A percentile compares a stretch with the other conserved stretches of the same genome.
Conservation (phyloP, 2,329 filamentous ascomycete genomes). For the Fusarium liriodendri region DNA sequence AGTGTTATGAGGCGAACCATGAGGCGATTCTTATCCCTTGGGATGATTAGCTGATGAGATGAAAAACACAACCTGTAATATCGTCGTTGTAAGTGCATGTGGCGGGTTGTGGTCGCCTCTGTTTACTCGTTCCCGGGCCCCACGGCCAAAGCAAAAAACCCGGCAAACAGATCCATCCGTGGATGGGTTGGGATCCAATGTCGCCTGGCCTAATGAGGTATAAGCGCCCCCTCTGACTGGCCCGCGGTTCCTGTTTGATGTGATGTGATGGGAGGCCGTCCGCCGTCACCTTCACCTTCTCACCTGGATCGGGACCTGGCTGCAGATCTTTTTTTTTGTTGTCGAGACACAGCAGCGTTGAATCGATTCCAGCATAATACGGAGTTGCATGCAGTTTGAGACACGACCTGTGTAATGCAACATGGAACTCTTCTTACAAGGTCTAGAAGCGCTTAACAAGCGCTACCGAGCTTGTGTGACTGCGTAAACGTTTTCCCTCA, state of each 20-base stretch:
- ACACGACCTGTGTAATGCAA: background rate
- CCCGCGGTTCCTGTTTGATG: constrained; percentile 1
- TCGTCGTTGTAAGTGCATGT: constrained; percentile 4
- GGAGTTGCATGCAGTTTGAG: background rate
- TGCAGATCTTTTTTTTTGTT: background rate
- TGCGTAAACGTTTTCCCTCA: background rate
- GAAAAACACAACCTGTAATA: background rate
- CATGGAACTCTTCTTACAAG: background rate
- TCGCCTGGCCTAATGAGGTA: constrained; percentile 19
- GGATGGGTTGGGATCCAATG: background rate
- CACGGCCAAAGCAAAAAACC: background rate
- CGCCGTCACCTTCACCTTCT: background rate
- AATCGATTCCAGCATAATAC: background rate
- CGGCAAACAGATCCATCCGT: constrained; percentile 7
- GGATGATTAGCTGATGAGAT: background rate
- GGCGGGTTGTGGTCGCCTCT: background rate
- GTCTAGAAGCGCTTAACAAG: background rate
- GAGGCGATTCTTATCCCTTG: constrained; percentile 10
- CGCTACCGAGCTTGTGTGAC: background rate
- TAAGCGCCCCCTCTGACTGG: constrained; percentile 12
- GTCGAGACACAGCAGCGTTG: background rate
- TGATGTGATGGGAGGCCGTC: background rate
- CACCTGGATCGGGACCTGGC: background rate
- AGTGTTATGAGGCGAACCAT: background rate
- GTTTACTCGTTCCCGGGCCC: constrained; percentile 2